phyloP scores from a whole-genome alignment of 306 rosid genomes.

The Sphenostylis stenocarpa region DNA sequence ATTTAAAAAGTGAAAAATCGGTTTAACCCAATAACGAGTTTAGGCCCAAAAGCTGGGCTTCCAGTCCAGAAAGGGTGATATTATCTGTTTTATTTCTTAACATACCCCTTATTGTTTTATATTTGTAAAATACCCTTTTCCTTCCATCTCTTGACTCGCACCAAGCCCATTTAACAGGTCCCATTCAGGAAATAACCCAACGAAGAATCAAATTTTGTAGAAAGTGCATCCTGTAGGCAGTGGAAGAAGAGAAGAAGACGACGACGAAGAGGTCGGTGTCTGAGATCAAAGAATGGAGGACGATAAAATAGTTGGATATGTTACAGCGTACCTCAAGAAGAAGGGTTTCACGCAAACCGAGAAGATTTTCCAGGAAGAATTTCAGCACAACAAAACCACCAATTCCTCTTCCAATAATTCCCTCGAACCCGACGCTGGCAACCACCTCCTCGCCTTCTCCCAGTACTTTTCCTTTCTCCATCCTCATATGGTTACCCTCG shows the following conservation, averaged over 20 bases:
- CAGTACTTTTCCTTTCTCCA: constrained; percentile 38
- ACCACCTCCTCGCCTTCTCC: constrained; percentile 58
- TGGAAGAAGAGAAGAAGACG: too few relatives aligned
- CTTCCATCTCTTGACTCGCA: too few relatives aligned
- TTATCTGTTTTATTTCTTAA: too few relatives aligned
- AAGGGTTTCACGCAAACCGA: constrained; percentile 75
- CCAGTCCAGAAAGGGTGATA: too few relatives aligned
- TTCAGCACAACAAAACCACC: constrained; percentile 43
- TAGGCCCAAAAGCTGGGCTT: too few relatives aligned
- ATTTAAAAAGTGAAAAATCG: too few relatives aligned
- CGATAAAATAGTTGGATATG: constrained; percentile 59
- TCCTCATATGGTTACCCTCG: neutral
- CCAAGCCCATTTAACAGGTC: neutral
- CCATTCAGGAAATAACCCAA: neutral
- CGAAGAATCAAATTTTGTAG: neutral
- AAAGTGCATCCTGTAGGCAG: neutral
- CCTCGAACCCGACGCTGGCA: constrained; percentile 64
- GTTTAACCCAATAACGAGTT: too few relatives aligned
- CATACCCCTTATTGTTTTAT: too few relatives aligned
- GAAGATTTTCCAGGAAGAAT: constrained; percentile 71
- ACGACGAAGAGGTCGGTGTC: too few relatives aligned
- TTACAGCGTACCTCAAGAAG: constrained; percentile 60
- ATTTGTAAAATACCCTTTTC: too few relatives aligned
- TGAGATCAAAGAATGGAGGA: constrained; percentile 55
- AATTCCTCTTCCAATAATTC: constrained; percentile 37